Evolutionary conservation across 2,329 filamentous ascomycete species (phyloP).

Genomic region (Fusarium guadeloupense): DNA sequence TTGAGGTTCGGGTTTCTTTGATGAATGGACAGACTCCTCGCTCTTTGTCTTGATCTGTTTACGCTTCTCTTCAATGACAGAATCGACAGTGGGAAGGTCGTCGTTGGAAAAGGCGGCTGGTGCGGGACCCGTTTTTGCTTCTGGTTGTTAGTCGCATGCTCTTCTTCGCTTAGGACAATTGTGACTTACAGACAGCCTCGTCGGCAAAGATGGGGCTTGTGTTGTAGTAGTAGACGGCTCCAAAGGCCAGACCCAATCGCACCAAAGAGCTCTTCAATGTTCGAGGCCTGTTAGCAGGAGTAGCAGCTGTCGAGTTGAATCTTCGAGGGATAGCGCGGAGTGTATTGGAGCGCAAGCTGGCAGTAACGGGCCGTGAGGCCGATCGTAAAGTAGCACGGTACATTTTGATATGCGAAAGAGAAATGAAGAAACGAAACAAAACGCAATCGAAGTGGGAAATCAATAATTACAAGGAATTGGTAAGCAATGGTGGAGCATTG

Average conservation of each 20-base stretch:
- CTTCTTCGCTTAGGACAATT: background rate
- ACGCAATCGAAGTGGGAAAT: conserved; percentile 4
- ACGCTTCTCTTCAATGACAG: conserved; percentile 71
- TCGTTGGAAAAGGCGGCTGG: conserved; percentile 65
- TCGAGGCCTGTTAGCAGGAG: conserved; percentile 71
- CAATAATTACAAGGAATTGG: conserved; percentile 33
- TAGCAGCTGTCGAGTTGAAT: conserved; percentile 60
- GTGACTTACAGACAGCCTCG: conserved; percentile 74
- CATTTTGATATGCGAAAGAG: conserved; percentile 49
- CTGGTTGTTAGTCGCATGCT: conserved; percentile 14
- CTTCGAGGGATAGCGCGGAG: conserved; percentile 56
- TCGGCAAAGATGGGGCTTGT: conserved; percentile 89
- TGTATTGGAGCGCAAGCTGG: conserved; percentile 53
- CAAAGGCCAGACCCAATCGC: conserved; percentile 80
- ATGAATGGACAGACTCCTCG: conserved; percentile 34
- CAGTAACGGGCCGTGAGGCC: conserved; percentile 56
- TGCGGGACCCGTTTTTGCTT: conserved; percentile 49
- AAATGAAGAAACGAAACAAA: conserved; percentile 10
- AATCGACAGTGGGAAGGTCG: conserved; percentile 71
- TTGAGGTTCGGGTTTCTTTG: conserved; percentile 39
- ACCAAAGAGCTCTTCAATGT: conserved; percentile 81
- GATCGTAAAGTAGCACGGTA: conserved; percentile 63
- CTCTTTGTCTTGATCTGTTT: conserved; percentile 53
- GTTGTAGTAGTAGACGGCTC: conserved; percentile 91
- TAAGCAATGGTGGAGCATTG: conserved; percentile 36